phyloP scores from a whole-genome alignment of 2,329 filamentous ascomycete genomes.

The Colletotrichum godetiae region DNA sequence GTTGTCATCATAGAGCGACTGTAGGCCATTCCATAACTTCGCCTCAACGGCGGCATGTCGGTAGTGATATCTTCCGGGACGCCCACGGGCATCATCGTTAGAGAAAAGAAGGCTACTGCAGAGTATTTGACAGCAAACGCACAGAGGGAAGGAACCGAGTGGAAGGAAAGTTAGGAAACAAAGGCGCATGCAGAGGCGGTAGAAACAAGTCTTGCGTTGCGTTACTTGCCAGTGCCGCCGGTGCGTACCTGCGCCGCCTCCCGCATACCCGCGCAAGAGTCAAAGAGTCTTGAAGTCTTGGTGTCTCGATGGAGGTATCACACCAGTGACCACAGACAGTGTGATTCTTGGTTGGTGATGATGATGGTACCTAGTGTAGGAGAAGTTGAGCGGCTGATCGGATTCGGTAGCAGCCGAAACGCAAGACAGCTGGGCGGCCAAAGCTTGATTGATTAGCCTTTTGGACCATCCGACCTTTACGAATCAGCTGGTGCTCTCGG shows the following conservation, averaged over 20 bases:
- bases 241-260: neutral
- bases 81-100: neutral
- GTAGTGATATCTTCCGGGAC: neutral
- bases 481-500: neutral
- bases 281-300: neutral
- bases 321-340: too few species aligned
- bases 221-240: neutral
- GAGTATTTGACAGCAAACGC: too few species aligned
- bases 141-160: neutral
- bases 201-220: slow-evolving; percentile 2
- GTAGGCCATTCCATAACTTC: neutral
- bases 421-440: slow-evolving; percentile 17
- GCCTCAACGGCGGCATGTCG: neutral
- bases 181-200: neutral
- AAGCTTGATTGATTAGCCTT: slow-evolving; percentile 19
- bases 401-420: slow-evolving; percentile 32
- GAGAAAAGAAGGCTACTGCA: neutral
- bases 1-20: neutral
- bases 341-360: too few species aligned
- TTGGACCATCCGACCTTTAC: neutral
- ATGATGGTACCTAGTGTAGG: neutral
- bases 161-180: neutral
- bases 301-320: neutral
- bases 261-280: neutral
- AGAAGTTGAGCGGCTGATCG: neutral